phyloP scores from a whole-genome alignment of 2,329 filamentous ascomycete species.

The Penicillium sp. region DNA sequence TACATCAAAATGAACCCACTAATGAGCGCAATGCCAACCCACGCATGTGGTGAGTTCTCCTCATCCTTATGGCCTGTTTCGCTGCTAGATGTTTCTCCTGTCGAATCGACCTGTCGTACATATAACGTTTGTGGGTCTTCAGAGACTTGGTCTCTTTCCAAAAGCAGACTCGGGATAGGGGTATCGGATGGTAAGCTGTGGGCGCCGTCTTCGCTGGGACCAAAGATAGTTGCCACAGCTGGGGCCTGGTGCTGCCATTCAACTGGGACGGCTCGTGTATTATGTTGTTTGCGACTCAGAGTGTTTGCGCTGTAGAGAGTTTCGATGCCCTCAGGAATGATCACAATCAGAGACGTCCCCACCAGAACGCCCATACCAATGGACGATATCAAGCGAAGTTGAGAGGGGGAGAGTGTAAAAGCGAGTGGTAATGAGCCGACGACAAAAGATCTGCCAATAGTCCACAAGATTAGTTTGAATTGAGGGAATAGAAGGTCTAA shows the following conservation, averaged over 20 bases:
- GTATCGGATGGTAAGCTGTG: constrained; percentile 2
- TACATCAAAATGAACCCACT: constrained; percentile 96
- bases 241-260: constrained; percentile 32
- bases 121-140: constrained; percentile 18
- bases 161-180: constrained; percentile 15
- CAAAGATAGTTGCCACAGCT: constrained; percentile 13
- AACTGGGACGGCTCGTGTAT: constrained; percentile 28
- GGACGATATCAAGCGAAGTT: constrained; percentile 84
- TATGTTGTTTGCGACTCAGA: constrained; percentile 34
- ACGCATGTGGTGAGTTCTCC: constrained; percentile 62
- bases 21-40: constrained; percentile 83
- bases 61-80: constrained; percentile 36
- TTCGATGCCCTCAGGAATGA: constrained; percentile 95
- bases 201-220: constrained; percentile 1
- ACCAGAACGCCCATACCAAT: constrained; percentile 92
- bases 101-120: constrained; percentile 27
- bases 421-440: constrained; percentile 88
- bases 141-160: constrained; percentile 10
- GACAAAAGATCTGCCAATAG: constrained; percentile 73
- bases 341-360: constrained; percentile 91
- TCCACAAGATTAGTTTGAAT: constrained; percentile 5
- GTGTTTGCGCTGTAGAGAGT: constrained; percentile 67
- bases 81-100: constrained; percentile 42
- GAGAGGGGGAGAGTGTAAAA: constrained; percentile 80
- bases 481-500: neutral